Base-by-base conservation (phyloP, 306 rosid genomes). In the Begonia loranthoides region DNA sequence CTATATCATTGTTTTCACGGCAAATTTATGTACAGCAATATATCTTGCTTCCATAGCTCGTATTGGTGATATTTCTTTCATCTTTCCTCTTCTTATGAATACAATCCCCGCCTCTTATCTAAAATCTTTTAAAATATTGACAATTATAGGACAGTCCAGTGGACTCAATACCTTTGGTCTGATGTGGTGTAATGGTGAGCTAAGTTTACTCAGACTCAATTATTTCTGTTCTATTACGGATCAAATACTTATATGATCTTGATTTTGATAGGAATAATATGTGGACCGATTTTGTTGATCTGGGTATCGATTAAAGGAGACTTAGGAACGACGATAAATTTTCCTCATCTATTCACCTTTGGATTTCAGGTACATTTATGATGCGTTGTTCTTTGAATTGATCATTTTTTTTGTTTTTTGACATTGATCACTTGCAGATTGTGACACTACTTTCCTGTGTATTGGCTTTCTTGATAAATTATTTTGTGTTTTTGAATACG, bases 11-110 rank as follows among this genome's bases (percentile, higher is more conserved):
- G 97, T 90, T 73, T 82, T 90, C 80, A 17, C 85, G 76, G 67
- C 97, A 59, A 85, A 90, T 76, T 59, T 90, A 52, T 64, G 81
- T 60, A 85, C 99, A 53, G 95, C 99, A 63, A 76, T 82, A 73
- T 90, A 86, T 75, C 94, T 90, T 21, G 95, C 99, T 72, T 78
- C 94, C 45, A 90, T 90, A 50, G 73, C 94, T 45, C 87, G 95
- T 57, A 73, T 90, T 55, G 99, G 99, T 86, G 66, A 55, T 65
- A 59, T 28, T 28, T 28, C n/a, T 16, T 54, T 54, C 12, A 22
- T 45, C 43, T n/a, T 22, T 2, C 12, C 5, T 45, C 10, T 2
- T 9, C 15, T 8, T 45, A 24, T 9, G 10, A 24, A 44, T 22
- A 15, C 24, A 14, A 41, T 49, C 38, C 9, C 49, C 12, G 4